Base-by-base conservation (phyloP, 2,329 filamentous ascomycete species). In the Lecanicillium sp. region DNA sequence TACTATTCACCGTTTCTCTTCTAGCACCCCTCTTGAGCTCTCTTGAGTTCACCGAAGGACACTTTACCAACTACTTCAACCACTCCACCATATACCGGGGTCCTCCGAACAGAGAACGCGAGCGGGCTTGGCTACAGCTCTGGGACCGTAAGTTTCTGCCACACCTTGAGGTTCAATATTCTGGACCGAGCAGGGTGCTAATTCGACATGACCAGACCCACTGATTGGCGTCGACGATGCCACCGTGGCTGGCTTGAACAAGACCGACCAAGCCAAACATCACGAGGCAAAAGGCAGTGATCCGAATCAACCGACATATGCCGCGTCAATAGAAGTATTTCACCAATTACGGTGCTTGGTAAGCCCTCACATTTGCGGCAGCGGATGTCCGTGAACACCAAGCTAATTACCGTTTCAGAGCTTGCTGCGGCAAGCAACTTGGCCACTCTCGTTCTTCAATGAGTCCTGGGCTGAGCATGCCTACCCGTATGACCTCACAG, bases 341-440 rank as follows among this genome's bases (percentile, higher is more conserved):
- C 44, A 46, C 15, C 44, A 46, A 16, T 32, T 46, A 9, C 44
- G 45, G 20, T 46, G 44, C 17, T 25, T 46, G 17, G 44, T 46
- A 30, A 43, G 40, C 20, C 11, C 22, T 25, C 22, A 25, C 22
- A 11, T 31, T 31, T 12, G 32, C 16, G 14, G 9, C 9, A 19
- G 32, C 4, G 5, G 14, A 9, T n/a, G n/a, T n/a, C n/a, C n/a
- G n/a, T n/a, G n/a, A n/a, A n/a, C n/a, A n/a, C n/a, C 16, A 2
- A 9, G 19, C 38, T 40, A 13, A 32, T 11, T 4, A 8, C 19
- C 22, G 9, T 8, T 9, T 8, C 19, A 46, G 44, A 46, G 45
- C 17, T 34, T 38, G 14, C 16, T 46, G 11, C 40, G 44, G 9
- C 35, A 43, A 29, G 37, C 41, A 9, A 45, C 43, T 7, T 46